Evolutionary conservation across 345 rosid genomes (phyloP), one percentile per base, ranked within the genome.

Genomic region (Gossypium bickii): DNA sequence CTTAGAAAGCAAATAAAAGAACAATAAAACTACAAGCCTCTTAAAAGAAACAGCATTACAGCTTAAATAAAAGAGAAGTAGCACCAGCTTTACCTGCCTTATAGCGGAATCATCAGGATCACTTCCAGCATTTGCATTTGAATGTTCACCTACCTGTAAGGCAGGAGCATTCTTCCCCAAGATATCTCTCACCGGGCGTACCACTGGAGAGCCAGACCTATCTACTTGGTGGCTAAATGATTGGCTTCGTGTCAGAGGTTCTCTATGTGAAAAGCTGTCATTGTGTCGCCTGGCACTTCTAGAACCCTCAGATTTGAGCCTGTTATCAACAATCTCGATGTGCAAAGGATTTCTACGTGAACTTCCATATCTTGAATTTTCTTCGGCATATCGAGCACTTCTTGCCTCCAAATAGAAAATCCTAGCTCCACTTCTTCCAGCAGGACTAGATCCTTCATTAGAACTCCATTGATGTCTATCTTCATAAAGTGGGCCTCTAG

Each of bases 321-420:
- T 70, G 60, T 70, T 52, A 34, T 70, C 73, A 48, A 67, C 71
- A 67, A 95, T 81, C 86, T 93, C 99, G 74, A 90, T 86, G 18
- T 74, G 25, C 61, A 20, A 79, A 81, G 91, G 85, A 80, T 74
- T 85, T 78, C 68, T 90, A 71, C 74, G 88, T 64, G 61, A 78
- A 70, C 85, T 85, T 73, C 88, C 86, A 60, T 77, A 72, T 77
- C 88, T 83, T 68, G 89, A 71, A 79, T 76, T 80, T 47, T 86
- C 89, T 34, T 44, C 78, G 43, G 78, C 59, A 80, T 76, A 82
- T 67, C 78, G 76, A 16, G 83, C 91, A 82, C 89, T 86, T 78
- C 85, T 89, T 78, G 84, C 86, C 27, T 85, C 97, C 44, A 87
- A 87, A 74, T 80, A 78, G 77, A 81, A 78, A 80, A 77, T 80